Evolutionary conservation across 345 rosid species (phyloP).

Genomic region (Psidium friedrichsthalianum): DNA sequence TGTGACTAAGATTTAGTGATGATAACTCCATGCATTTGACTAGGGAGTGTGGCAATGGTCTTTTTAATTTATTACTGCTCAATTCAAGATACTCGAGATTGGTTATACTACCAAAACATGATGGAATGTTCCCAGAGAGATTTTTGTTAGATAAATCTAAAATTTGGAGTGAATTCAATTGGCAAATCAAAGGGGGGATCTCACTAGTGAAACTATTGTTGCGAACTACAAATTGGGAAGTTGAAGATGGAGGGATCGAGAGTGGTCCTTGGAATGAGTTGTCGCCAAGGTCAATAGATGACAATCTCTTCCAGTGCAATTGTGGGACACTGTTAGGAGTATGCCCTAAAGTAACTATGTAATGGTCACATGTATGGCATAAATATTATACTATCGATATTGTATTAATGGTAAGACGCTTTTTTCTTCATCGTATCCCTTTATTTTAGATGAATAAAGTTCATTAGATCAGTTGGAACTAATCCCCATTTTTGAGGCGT

Average conservation of each 20-base stretch:
- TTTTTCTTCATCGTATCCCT: too few species aligned
- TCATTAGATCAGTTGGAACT: too few species aligned
- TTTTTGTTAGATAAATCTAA: background rate
- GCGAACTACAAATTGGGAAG: accelerated
- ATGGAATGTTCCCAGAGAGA: background rate
- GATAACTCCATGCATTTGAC: background rate
- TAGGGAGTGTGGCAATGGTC: background rate
- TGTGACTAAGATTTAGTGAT: accelerated
- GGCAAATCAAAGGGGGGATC: background rate
- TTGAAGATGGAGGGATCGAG: background rate
- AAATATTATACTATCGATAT: too few species aligned
- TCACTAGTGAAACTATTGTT: background rate
- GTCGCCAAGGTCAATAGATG: accelerated
- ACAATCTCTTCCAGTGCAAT: background rate
- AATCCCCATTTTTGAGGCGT: too few species aligned
- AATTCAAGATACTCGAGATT: accelerated
- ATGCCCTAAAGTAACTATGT: too few species aligned
- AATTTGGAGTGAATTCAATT: accelerated
- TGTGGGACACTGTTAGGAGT: too few species aligned
- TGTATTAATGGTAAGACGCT: too few species aligned
- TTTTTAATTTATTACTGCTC: background rate
- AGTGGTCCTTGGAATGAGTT: background rate
- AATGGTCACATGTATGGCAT: too few species aligned
- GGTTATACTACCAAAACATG: background rate
- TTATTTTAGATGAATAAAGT: too few species aligned